Evolutionary conservation across 257 asterid species (phyloP), one percentile per base, ranked within the genome.

Genomic region (Lycium barbarum): DNA sequence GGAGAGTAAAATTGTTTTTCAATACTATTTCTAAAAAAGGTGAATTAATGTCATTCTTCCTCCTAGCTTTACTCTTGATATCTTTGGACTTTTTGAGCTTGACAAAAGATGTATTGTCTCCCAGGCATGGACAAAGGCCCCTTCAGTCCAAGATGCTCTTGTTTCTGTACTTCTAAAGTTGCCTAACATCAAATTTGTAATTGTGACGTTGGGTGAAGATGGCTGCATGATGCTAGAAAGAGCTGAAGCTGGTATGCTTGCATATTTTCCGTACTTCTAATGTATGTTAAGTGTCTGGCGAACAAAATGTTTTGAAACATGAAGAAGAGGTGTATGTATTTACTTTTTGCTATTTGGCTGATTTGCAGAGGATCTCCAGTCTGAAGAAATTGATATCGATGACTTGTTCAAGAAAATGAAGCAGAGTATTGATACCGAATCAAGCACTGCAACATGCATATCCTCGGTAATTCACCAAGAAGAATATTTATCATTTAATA

Each of bases 131-230:
- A 92, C 96, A 5, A 95, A 85, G 74, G 93, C 95, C 66, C 87
- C 93, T 83, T 91, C 98, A 59, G 68, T 95, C 83, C 92, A 96
- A 63, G 90, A 89, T 85, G 95, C 98, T 70, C 98, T 96, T 81
- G 91, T 95, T 84, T 90, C 94, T 66, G 89, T 96, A 91, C 97
- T 95, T 66, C 86, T 92, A 70, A 93, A 88, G 91, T 81, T 95
- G 91, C 98, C 98, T 84, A 87, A 88, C 61, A 18, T 91, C 71
- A 88, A 90, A 84, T 92, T 92, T 81, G 92, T 86, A 18, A 86
- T 89, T 18, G 93, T 92, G 84, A 92, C 93, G 12, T 78, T 92
- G 80, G 95, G 93, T 68, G 92, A 88, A 83, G 92, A 92, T 43
- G 95, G 95, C 47, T 91, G 92, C 85, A 14, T 92, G 83, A 92